These are phyloP conservation scores for Candida orba DNA, from an alignment of 805 yeast species.

Conservation along the genomic window DNA sequence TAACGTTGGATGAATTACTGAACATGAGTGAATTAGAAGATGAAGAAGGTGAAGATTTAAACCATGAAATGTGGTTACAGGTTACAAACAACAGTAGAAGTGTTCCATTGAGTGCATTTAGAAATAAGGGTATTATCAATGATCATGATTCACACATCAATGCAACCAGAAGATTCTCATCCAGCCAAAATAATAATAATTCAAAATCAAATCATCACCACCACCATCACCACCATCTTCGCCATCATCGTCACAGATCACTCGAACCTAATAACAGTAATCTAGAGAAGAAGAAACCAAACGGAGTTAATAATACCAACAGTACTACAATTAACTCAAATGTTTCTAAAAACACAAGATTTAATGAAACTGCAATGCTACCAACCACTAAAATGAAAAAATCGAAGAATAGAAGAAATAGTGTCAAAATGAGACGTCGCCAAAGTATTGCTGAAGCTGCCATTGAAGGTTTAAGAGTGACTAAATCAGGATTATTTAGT, in stretches of 20 bases:
- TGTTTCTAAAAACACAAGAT: constrained; percentile 10
- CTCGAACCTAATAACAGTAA: background rate
- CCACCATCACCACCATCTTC: no score
- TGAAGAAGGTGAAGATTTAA: constrained; percentile 40
- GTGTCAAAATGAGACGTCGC: constrained; percentile 41
- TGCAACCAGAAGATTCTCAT: constrained; percentile 22
- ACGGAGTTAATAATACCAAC: no score
- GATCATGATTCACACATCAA: constrained; percentile 23
- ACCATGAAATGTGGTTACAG: constrained; percentile 31
- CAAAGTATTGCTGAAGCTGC: constrained; percentile 70
- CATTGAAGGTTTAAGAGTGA: constrained; percentile 66
- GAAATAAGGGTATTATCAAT: constrained; percentile 59
- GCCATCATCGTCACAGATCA: background rate
- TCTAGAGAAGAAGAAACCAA: constrained; percentile 4
- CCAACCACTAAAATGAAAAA: constrained; percentile 16
- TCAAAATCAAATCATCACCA: background rate
- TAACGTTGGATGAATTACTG: constrained; percentile 71
- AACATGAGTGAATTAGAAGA: constrained; percentile 86
- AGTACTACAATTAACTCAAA: no score
- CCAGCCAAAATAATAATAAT: background rate
- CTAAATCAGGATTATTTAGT: constrained; percentile 70
- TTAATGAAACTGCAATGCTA: constrained; percentile 14
- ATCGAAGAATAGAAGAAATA: constrained; percentile 14
- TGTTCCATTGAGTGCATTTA: constrained; percentile 83
- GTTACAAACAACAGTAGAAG: constrained; percentile 35